phyloP scores from a whole-genome alignment of 352 stramenopile genomes.

The Globisporangium cystogenes region DNA sequence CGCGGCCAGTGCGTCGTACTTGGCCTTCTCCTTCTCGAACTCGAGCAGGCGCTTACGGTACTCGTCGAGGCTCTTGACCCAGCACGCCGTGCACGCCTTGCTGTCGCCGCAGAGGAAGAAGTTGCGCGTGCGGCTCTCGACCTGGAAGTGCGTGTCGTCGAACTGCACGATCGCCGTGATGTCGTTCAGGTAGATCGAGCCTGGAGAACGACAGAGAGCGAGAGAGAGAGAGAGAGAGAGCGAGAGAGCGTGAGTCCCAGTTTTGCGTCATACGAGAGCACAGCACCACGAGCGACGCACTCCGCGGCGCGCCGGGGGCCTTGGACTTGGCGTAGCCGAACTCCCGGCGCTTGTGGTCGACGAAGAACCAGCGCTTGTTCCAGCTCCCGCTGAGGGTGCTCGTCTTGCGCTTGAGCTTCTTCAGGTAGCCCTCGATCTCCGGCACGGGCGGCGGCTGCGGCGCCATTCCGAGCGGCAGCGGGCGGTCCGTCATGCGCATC shows the following conservation, averaged over 20 bases:
- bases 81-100: slow-evolving; percentile 75
- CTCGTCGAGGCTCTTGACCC: slow-evolving; percentile 77
- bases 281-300: slow-evolving; percentile 17
- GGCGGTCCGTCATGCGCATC: slow-evolving; percentile 5
- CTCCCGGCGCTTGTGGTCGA: slow-evolving; percentile 64
- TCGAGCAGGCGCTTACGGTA: slow-evolving; percentile 66
- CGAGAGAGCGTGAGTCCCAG: background rate
- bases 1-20: slow-evolving; percentile 18
- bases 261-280: too few species aligned
- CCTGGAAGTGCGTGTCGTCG: slow-evolving; percentile 82
- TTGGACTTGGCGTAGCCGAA: slow-evolving; percentile 70
- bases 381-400: slow-evolving; percentile 69
- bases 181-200: slow-evolving; percentile 80
- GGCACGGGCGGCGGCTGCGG: slow-evolving; percentile 49
- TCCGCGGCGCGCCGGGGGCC: slow-evolving; percentile 29
- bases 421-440: slow-evolving; percentile 82
- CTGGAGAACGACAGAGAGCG: slow-evolving; percentile 14
- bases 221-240: background rate
- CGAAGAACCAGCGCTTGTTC: slow-evolving; percentile 88
- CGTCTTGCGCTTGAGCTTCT: slow-evolving; percentile 86
- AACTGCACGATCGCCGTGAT: slow-evolving; percentile 85
- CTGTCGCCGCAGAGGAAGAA: slow-evolving; percentile 84
- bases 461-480: slow-evolving; percentile 12
- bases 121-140: slow-evolving; percentile 77
- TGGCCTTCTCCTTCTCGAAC: slow-evolving; percentile 63